A percentile compares a stretch with the other conserved stretches of the same genome.
phyloP scores from a whole-genome alignment of 2,329 filamentous ascomycete species.

The Lachnellula arida region DNA sequence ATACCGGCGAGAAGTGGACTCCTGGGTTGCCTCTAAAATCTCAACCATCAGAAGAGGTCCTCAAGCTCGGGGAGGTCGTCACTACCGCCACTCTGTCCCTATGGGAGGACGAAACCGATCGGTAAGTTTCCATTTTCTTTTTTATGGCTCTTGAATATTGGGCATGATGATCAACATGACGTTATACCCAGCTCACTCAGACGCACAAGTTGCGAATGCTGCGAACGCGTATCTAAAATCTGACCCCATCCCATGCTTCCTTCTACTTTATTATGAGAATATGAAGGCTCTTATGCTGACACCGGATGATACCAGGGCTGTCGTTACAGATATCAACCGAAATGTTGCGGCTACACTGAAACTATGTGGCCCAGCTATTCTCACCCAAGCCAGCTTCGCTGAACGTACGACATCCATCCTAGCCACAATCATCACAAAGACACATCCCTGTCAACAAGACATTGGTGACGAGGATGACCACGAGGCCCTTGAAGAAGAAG shows the following conservation, averaged over 20 bases:
- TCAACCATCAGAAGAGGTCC: constrained; percentile 71
- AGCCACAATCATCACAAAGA: constrained; percentile 76
- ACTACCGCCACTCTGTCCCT: constrained; percentile 77
- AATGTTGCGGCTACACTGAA: constrained; percentile 88
- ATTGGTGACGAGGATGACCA: constrained; percentile 77
- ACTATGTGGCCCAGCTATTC: constrained; percentile 80
- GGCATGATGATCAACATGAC: constrained; percentile 79
- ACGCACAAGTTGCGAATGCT: constrained; percentile 82
- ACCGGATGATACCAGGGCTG: constrained; percentile 52
- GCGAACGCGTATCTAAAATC: constrained; percentile 69
- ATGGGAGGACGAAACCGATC: constrained; percentile 87
- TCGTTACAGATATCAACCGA: constrained; percentile 92
- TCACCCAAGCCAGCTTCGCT: constrained; percentile 68
- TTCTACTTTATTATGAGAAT: constrained; percentile 21
- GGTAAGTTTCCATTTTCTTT: constrained; percentile 59
- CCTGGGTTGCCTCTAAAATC: constrained; percentile 80
- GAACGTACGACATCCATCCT: constrained; percentile 73
- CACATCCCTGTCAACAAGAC: constrained; percentile 90
- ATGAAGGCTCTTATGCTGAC: constrained; percentile 39
- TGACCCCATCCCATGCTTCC: constrained; percentile 32
- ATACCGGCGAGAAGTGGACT: constrained; percentile 77
- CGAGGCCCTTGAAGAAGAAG: constrained; percentile 57
- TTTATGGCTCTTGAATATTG: constrained; percentile 16
- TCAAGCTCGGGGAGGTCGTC: constrained; percentile 81
- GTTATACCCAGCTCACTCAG: constrained; percentile 99